Conservation (phyloP, 441 rosid genomes). For the Populus hybrid region DNA sequence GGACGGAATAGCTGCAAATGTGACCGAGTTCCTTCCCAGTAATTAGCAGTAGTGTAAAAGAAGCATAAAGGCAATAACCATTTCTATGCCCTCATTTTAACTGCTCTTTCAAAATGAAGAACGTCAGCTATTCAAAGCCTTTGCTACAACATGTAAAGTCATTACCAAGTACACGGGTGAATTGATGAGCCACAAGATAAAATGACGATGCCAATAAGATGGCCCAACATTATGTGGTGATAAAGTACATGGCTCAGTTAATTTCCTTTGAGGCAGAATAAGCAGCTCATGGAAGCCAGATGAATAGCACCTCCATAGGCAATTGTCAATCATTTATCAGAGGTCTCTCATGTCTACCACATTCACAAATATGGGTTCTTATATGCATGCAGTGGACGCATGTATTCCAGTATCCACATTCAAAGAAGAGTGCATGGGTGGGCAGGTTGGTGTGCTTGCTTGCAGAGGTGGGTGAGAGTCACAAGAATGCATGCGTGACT, state of each 20-base stretch:
- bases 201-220: neutral
- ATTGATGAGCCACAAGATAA: neutral
- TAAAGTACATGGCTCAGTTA: neutral
- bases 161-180: neutral
- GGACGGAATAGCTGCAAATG: neutral
- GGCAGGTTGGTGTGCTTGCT: neutral
- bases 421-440: neutral
- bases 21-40: neutral
- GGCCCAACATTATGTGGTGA: neutral
- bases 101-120: neutral
- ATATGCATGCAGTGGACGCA: neutral
- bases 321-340: neutral
- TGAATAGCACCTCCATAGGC: neutral
- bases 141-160: neutral
- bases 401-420: neutral
- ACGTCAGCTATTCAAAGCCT: neutral
- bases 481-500: neutral
- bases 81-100: neutral
- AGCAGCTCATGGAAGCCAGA: neutral
- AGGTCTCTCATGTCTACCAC: neutral
- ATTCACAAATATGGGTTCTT: neutral
- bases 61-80: neutral
- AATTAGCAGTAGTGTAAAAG: neutral
- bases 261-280: neutral
- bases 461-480: neutral